A percentile compares a stretch with the other conserved stretches of the same genome.
phyloP scores from a whole-genome alignment of 352 stramenopile species.

The Pythium rhizo-oryzae region DNA sequence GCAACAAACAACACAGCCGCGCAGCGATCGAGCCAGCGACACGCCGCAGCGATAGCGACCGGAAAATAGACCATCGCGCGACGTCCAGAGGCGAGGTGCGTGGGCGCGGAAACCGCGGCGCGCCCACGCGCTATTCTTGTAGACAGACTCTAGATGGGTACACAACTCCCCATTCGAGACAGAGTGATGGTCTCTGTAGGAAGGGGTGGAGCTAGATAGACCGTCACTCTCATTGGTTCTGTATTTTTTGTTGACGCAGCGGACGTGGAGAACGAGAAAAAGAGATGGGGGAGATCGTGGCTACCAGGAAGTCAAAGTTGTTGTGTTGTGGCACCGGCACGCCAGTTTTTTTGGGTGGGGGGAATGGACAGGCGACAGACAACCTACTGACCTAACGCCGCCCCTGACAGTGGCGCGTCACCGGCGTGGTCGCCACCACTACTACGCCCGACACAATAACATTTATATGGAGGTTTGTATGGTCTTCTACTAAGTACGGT shows the following conservation, averaged over 20 bases:
- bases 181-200: conserved; percentile 11
- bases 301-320: conserved; percentile 7
- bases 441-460: conserved; percentile 15
- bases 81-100: background rate
- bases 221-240: background rate
- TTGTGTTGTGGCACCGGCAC: background rate
- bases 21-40: background rate
- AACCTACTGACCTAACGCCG: conserved; percentile 16
- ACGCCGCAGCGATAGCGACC: background rate
- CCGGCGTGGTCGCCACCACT: background rate
- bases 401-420: conserved; percentile 26
- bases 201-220: background rate
- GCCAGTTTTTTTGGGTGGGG: background rate
- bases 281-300: background rate
- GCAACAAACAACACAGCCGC: background rate
- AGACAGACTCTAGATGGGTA: too few species aligned
- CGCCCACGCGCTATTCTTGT: too few species aligned
- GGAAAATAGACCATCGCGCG: background rate
- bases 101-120: too few species aligned
- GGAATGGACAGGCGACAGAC: background rate
- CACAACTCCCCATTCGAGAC: background rate
- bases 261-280: background rate
- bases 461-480: conserved; percentile 17
- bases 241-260: conserved; percentile 6
- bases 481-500: conserved; percentile 19